Base-by-base conservation (phyloP, 805 yeast genomes). In the Yamadazyma nakazawae region DNA sequence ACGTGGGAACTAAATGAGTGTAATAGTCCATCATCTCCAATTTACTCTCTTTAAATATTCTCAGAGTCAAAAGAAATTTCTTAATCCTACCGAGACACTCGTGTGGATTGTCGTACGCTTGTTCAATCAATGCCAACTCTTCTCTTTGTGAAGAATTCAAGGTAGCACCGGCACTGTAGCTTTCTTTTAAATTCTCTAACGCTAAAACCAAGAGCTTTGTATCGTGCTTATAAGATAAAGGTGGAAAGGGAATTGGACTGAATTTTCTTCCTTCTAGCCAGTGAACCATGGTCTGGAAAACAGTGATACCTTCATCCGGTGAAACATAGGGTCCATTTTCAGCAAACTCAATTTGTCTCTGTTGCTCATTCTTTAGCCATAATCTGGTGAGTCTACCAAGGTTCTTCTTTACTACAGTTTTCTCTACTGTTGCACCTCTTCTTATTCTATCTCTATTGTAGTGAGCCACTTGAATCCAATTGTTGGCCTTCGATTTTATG, bases 81-180 rank as follows among this genome's bases (percentile, higher is more conserved):
- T 94, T 94, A 46, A 94, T 79, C 51, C 96, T 79, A 13, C 85
- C 85, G 48, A 94, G 70, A 51, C 91, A 85, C 59, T 95, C 98
- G 62, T 90, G 96, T 0, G 99, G 99, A 55, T 89, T 88, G 58
- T 94, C 99, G 61, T 89, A 94, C 0, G 98, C 98, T 59, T 90
- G 96, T 60, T 94, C 99, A 40, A 94, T 89, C 51, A 92, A 70
- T 0, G 97, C 94, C 50, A 94, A 68, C 58, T 94, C 99, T 64
- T 92, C 97, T 53, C 97, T 76, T 63, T 94, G 96, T 8, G 84
- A 72, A 5, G 96, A 84, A 56, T 89, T 92, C 53, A 94, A 68
- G 48, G 96, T 72, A 1, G 89, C 85, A 43, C 81, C 81, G 10
- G 76, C 72, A 42, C 63, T 69, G 59, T 84, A 91, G 5, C 83